Evolutionary conservation across 2,329 filamentous ascomycete genomes (phyloP), one percentile per base, ranked within the genome.

Genomic region (Amauroascus niger): DNA sequence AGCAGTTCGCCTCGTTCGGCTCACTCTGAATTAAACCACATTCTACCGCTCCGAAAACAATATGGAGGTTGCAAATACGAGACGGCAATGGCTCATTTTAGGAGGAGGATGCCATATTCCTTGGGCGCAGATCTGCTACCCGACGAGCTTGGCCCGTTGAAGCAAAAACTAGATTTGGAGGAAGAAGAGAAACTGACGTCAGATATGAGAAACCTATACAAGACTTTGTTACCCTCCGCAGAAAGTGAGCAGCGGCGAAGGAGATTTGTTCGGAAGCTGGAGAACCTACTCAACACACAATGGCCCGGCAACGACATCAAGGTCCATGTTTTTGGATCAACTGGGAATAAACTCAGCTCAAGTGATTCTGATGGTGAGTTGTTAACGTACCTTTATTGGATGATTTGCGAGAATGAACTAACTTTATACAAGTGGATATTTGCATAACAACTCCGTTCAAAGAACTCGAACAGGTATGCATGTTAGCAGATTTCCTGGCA

Each of bases 281-380:
- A 95, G 70, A 84, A 79, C 60, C 81, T 97, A 39, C 82, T 98
- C 67, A 93, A 94, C 64, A 80, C 87, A 6, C 83, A 94, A 66
- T 98, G 91, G 88, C 93, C 93, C 1, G 88, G 87, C 1, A 85
- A 88, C 63, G 80, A 94, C 57, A 96, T 96, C 64, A 83, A 81
- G 60, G 93, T 96, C 33, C 85, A 93, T 67, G 82, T 97, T 14
- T 98, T 98, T 77, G 93, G 93, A n/a, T 97, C 93, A 4, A 97
- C 93, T 3, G 93, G 93, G 46, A 98, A 98, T 69, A 74, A 93
- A 68, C 75, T 98, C 54, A 96, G 89, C 70, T 95, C 91, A 32
- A 90, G 88, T 69, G 89, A 96, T 66, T 98, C 93, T 50, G 93
- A 98, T 74, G 88, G 89, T 95, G 75, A 63, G 83, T 53, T 37